These are phyloP conservation scores for Aspergillus sp. DNA, from an alignment of 2,329 filamentous ascomycete genomes.

Conservation along the genomic window DNA sequence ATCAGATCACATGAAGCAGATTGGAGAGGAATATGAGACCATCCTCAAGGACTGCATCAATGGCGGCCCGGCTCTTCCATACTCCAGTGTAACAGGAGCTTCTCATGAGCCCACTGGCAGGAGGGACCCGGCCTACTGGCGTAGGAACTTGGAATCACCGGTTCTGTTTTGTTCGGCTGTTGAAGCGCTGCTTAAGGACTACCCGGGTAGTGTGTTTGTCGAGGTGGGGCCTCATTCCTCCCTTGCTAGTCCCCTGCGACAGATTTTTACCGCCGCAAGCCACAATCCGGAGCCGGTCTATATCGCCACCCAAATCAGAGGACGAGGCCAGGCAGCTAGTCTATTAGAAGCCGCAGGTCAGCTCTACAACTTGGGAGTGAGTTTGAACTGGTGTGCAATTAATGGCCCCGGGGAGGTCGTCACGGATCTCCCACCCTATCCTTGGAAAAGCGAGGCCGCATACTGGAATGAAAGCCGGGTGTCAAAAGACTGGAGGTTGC, in stretches of 20 bases:
- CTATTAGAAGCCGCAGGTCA: slow-evolving; percentile 11
- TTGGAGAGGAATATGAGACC: no score
- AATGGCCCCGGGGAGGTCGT: slow-evolving; percentile 6
- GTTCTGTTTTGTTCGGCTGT: slow-evolving; percentile 23
- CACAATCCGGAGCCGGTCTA: slow-evolving; percentile 1
- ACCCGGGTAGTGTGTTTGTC: slow-evolving; percentile 12
- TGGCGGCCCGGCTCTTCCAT: no score
- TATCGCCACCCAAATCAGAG: slow-evolving; percentile 6
- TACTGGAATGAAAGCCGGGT: slow-evolving; percentile 22
- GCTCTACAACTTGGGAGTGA: slow-evolving; percentile 5
- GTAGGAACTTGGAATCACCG: slow-evolving; percentile 22
- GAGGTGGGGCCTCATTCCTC: slow-evolving; percentile 29
- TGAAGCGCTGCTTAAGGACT: not conserved
- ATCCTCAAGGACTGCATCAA: no score
- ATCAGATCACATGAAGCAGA: not conserved
- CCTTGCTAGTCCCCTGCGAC: slow-evolving; percentile 19
- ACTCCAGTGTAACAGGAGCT: no score
- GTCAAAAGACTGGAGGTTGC: slow-evolving; percentile 19
- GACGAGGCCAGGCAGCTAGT: not conserved
- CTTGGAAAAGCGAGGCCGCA: slow-evolving; percentile 18
- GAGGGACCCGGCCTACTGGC: no score
- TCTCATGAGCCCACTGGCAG: no score
- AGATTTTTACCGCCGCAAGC: slow-evolving; percentile 10
- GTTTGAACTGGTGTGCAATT: not conserved
- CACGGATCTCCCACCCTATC: slow-evolving; percentile 23